Percentiles rank a stretch among this genome's conserved stretches.
phyloP scores from a whole-genome alignment of 2,329 filamentous ascomycete genomes.

The Exophiala xenobiotica region DNA sequence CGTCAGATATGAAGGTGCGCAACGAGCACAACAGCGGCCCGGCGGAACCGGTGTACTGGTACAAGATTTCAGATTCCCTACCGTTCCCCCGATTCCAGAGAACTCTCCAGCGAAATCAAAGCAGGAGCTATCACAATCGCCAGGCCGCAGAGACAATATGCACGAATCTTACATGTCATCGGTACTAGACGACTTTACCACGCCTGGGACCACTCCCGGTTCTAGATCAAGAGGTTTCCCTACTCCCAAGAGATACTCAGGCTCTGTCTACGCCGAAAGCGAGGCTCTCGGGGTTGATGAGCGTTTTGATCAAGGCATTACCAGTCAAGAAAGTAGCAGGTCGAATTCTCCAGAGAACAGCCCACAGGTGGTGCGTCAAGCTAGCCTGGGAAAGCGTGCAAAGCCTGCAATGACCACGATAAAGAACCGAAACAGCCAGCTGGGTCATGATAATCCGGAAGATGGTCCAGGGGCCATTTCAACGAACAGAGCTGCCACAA shows the following conservation, averaged over 20 bases:
- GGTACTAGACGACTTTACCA: conserved; percentile 21
- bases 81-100: conserved; percentile 20
- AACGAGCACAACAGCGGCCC: conserved; percentile 10
- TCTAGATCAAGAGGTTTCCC: conserved; percentile 21
- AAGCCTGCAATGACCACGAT: conserved; percentile 45
- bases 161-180: conserved; percentile 27
- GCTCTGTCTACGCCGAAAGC: conserved; percentile 25
- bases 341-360: conserved; percentile 15
- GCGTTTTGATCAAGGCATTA: conserved; percentile 4
- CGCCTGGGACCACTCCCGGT: conserved; percentile 20
- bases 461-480: conserved; percentile 3
- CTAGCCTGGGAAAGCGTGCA: conserved; percentile 44
- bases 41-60: conserved; percentile 13
- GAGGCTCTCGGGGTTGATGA: conserved; percentile 21
- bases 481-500: conserved; percentile 21
- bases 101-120: conserved; percentile 8
- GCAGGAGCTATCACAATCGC: conserved; percentile 14
- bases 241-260: conserved; percentile 21
- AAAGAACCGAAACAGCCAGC: conserved; percentile 29
- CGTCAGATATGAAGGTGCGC: conserved; percentile 10
- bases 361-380: conserved; percentile 39
- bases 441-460: conserved; percentile 28
- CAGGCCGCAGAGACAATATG: conserved; percentile 20
- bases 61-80: conserved; percentile 23
- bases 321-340: conserved; percentile 5